Percentiles rank a stretch among this genome's conserved stretches.
Evolutionary conservation across 441 rosid genomes (phyloP).

Genomic region (Kokia cookei): DNA sequence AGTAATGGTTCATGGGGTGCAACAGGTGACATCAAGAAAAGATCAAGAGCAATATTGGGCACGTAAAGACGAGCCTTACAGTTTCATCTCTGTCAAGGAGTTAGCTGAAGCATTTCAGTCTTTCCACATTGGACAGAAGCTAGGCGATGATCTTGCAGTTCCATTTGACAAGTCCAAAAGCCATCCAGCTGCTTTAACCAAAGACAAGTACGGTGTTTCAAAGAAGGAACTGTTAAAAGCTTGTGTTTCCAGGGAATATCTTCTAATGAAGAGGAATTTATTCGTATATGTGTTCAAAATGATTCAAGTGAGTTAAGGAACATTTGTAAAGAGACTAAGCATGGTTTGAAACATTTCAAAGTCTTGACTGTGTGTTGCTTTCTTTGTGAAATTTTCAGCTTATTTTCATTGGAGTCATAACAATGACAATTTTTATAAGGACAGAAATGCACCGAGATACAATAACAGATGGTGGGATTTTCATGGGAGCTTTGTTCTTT

Average conservation of each 20-base stretch:
- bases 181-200: constrained; percentile 75
- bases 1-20: neutral
- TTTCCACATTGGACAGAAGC: constrained; percentile 45
- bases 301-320: constrained; percentile 41
- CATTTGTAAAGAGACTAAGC: neutral
- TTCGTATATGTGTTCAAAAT: constrained; percentile 66
- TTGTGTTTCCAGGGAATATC: constrained; percentile 61
- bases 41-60: constrained; percentile 71
- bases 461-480: constrained; percentile 50
- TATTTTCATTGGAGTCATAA: constrained; percentile 32
- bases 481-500: constrained; percentile 65
- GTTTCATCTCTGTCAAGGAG: constrained; percentile 46
- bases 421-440: constrained; percentile 60
- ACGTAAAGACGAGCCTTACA: constrained; percentile 45
- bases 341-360: neutral
- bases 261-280: constrained; percentile 88
- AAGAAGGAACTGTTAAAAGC: constrained; percentile 58
- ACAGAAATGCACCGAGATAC: constrained; percentile 63
- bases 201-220: constrained; percentile 52
- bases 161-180: constrained; percentile 67
- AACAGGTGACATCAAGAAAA: constrained; percentile 64
- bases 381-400: constrained; percentile 36
- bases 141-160: constrained; percentile 54
- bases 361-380: neutral
- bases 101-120: constrained; percentile 69